Conservation (phyloP, 805 yeast genomes). For the Maudiozyma pseudohumilis region DNA sequence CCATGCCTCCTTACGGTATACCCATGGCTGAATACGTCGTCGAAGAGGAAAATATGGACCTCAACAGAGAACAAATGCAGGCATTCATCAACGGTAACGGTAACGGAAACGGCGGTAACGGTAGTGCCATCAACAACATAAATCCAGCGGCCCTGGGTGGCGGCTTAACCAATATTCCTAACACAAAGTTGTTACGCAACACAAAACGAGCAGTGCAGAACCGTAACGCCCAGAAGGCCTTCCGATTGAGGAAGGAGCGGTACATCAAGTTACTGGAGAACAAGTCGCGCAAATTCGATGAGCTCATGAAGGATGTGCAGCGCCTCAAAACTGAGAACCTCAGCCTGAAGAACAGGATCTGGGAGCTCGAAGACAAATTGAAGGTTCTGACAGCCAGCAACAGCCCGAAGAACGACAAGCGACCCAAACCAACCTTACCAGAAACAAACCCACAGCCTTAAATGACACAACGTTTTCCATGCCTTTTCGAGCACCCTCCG, state of each 20-base stretch:
- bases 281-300: slow-evolving; percentile 52
- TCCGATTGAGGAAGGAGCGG: slow-evolving; percentile 72
- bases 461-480: too few species aligned
- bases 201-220: slow-evolving; percentile 87
- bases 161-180: not conserved
- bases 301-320: slow-evolving; percentile 40
- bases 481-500: too few species aligned
- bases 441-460: not conserved
- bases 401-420: not conserved
- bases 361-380: slow-evolving; percentile 5
- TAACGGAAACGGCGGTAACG: not conserved
- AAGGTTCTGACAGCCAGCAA: not conserved
- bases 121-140: not conserved
- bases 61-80: too few species aligned
- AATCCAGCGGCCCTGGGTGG: not conserved
- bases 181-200: slow-evolving; percentile 16
- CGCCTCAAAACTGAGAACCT: slow-evolving; percentile 6
- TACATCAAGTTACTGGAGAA: slow-evolving; percentile 70
- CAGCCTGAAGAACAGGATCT: slow-evolving; percentile 3
- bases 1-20: not conserved
- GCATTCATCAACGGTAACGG: too few species aligned
- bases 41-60: not conserved
- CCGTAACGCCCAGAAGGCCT: slow-evolving; percentile 83
- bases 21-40: not conserved
- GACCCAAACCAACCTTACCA: not conserved